Evolutionary conservation across 495 filamentous ascomycete species (phyloP).

Genomic region (Staphylotrichum longicolle): DNA sequence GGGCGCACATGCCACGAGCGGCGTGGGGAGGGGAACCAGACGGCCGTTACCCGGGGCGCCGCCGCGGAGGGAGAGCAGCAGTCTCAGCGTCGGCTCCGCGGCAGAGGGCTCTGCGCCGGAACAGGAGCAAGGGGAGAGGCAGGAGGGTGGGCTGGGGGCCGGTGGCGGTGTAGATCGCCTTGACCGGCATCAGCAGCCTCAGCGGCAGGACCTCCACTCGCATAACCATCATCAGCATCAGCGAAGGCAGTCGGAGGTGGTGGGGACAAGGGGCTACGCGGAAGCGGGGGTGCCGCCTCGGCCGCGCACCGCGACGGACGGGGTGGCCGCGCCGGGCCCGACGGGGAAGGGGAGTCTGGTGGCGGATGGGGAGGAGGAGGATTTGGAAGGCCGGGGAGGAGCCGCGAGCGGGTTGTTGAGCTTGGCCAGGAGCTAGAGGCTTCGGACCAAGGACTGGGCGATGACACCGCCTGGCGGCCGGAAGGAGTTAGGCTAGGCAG

Average conservation of each 20-base stretch:
- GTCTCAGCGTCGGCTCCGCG: too few species aligned
- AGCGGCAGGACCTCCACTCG: neutral
- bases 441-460: conserved; percentile 4
- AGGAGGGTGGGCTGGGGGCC: too few species aligned
- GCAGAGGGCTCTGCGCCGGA: too few species aligned
- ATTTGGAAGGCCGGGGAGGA: conserved; percentile 21
- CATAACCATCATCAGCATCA: neutral
- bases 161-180: too few species aligned
- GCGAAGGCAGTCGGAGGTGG: neutral
- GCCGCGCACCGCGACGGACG: conserved; percentile 1
- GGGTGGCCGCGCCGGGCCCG: neutral
- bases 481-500: neutral
- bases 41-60: conserved; percentile 11
- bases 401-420: conserved; percentile 39
- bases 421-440: conserved; percentile 29
- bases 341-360: neutral
- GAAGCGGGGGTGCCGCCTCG: neutral
- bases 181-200: neutral
- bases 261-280: neutral
- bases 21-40: neutral
- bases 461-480: neutral
- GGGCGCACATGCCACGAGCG: neutral
- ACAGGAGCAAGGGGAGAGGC: too few species aligned
- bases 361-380: neutral
- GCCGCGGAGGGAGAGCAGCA: neutral